Conservation (phyloP, 805 yeast species). For the Candida nonsorbophila region DNA sequence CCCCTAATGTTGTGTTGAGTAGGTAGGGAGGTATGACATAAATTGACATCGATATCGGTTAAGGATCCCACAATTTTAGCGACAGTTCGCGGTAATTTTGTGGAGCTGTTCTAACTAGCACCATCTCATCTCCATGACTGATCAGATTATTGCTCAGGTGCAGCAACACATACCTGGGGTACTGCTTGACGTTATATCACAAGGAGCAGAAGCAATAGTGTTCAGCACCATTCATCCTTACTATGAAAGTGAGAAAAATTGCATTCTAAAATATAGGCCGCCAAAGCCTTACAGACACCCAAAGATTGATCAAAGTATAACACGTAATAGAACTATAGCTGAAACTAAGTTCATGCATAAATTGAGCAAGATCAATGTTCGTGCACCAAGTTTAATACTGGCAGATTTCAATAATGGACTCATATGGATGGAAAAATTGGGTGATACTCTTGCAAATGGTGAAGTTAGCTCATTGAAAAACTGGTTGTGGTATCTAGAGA, state of each 20-base stretch:
- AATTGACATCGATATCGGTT: conserved; percentile 10
- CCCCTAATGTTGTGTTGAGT: conserved; percentile 32
- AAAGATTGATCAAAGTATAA: conserved; percentile 65
- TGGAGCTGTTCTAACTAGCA: background rate
- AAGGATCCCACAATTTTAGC: background rate
- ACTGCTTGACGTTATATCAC: conserved; percentile 57
- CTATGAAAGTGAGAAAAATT: conserved; percentile 25
- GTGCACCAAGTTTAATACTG: conserved; percentile 68
- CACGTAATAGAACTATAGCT: conserved; percentile 75
- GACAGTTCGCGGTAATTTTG: background rate
- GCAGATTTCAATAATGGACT: conserved; percentile 76
- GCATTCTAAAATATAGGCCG: conserved; percentile 81
- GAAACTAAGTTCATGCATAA: conserved; percentile 76
- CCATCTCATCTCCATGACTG: conserved; percentile 42
- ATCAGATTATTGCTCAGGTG: conserved; percentile 41
- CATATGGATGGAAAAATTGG: conserved; percentile 83
- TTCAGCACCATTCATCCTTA: conserved; percentile 41
- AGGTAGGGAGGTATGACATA: conserved; percentile 41
- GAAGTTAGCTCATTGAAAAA: conserved; percentile 62
- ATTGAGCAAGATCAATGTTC: conserved; percentile 48
- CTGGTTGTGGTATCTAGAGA: conserved; percentile 62
- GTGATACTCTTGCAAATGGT: conserved; percentile 49
- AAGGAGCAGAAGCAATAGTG: conserved; percentile 89
- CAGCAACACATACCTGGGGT: conserved; percentile 41
- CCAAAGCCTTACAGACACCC: conserved; percentile 89